A percentile compares a stretch with the other conserved stretches of the same genome.
Evolutionary conservation across 164 flowering plant species (phyloP).

Genomic region (Macadamia integrifolia): DNA sequence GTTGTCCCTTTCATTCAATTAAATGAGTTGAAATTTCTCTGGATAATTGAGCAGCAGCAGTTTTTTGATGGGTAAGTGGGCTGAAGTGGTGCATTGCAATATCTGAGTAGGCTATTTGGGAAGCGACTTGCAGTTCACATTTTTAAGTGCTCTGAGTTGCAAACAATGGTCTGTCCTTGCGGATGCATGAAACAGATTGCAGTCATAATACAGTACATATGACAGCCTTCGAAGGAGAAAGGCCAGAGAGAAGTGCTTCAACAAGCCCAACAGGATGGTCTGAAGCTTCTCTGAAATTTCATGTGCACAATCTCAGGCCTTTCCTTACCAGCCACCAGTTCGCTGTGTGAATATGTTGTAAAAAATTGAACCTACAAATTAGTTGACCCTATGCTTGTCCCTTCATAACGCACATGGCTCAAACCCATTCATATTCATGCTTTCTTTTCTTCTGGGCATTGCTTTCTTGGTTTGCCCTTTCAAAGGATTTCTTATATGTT

Average conservation of each 20-base stretch:
- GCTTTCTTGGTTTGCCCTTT: background rate
- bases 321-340: conserved; percentile 4
- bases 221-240: conserved; percentile 14
- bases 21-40: too few species aligned
- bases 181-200: conserved; percentile 14
- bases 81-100: conserved; percentile 1
- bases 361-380: background rate
- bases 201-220: conserved; percentile 5
- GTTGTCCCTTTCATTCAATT: too few species aligned
- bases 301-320: conserved; percentile 16
- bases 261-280: conserved; percentile 17
- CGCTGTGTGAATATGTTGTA: background rate
- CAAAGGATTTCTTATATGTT: background rate
- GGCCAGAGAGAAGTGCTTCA: conserved; percentile 8
- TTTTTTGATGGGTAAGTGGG: too few species aligned
- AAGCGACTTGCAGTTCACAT: background rate
- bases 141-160: conserved; percentile 10
- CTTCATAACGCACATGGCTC: background rate
- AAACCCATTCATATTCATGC: background rate
- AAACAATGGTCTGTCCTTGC: conserved; percentile 5
- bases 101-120: conserved; percentile 6
- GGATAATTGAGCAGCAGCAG: too few species aligned
- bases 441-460: conserved; percentile 2
- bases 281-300: conserved; percentile 19
- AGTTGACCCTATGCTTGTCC: background rate